A percentile compares a stretch with the other conserved stretches of the same genome.
These are phyloP conservation scores for Leucocoprinus leucothites DNA, from an alignment of 768 basidiomycete genomes.

Conservation along the genomic window DNA sequence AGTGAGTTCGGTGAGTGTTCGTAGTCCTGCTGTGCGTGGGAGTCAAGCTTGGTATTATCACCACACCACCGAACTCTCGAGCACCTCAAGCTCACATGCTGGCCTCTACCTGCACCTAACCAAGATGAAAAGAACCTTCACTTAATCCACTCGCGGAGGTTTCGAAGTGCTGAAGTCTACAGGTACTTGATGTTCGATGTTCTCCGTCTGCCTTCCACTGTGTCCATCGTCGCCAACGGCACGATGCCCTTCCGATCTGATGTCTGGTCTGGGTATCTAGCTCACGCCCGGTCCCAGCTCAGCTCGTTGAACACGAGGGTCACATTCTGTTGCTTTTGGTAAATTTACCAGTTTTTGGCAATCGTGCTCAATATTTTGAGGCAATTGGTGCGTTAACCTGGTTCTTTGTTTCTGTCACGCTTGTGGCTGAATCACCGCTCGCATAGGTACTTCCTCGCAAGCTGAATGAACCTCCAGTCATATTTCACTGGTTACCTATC, in stretches of 20 bases:
- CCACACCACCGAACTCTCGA: too few species aligned
- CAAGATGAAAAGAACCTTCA: too few species aligned
- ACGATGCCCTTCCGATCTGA: conserved; percentile 36
- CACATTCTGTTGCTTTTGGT: conserved; percentile 48
- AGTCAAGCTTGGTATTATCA: conserved; percentile 73
- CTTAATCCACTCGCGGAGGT: too few species aligned
- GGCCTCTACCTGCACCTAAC: too few species aligned
- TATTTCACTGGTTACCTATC: conserved; percentile 91
- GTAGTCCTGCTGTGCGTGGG: conserved; percentile 73
- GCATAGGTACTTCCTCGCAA: conserved; percentile 73
- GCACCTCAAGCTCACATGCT: too few species aligned
- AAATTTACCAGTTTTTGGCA: conserved; percentile 63
- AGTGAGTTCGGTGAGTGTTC: conserved; percentile 73
- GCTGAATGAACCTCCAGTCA: conserved; percentile 76
- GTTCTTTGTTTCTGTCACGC: conserved; percentile 10
- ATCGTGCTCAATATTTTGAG: conserved; percentile 72
- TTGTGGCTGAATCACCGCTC: too few species aligned
- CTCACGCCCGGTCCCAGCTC: conserved; percentile 37
- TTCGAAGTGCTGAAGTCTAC: too few species aligned
- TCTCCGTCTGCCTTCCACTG: conserved; percentile 18
- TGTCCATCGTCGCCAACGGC: conserved; percentile 39
- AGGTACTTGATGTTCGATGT: too few species aligned
- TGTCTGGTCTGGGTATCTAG: conserved; percentile 42
- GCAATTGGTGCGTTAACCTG: conserved; percentile 61
- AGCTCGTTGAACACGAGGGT: conserved; percentile 33